These are phyloP conservation scores for Priceomyces castillae DNA, from an alignment of 805 yeast species.

Conservation along the genomic window DNA sequence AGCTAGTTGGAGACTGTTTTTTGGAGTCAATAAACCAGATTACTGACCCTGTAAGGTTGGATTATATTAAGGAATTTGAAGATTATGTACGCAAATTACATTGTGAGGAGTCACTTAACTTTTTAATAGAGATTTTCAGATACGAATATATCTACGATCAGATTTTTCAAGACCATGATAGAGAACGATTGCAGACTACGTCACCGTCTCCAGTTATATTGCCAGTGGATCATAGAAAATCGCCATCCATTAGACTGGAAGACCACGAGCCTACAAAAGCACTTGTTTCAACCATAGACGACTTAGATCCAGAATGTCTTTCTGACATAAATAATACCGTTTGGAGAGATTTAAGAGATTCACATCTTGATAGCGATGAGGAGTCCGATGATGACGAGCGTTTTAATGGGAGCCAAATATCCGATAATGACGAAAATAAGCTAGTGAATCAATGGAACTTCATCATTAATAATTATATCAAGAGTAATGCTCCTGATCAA, in stretches of 20 bases:
- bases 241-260: conserved; percentile 17
- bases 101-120: conserved; percentile 45
- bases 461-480: conserved; percentile 41
- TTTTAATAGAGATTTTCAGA: conserved; percentile 43
- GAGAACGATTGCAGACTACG: neutral
- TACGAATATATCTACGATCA: conserved; percentile 43
- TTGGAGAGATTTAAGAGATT: conserved; percentile 20
- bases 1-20: conserved; percentile 33
- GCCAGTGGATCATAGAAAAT: neutral
- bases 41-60: conserved; percentile 12
- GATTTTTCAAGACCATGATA: conserved; percentile 3
- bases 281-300: conserved; percentile 27
- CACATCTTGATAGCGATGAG: conserved; percentile 6
- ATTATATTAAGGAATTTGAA: conserved; percentile 27
- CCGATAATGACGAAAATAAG: conserved; percentile 1
- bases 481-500: conserved; percentile 44
- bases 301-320: conserved; percentile 12
- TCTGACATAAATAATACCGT: conserved; percentile 3
- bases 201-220: neutral
- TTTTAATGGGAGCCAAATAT: conserved; percentile 1
- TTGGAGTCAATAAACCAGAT: conserved; percentile 20
- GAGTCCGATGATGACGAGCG: neutral
- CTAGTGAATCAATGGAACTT: conserved; percentile 31
- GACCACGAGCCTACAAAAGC: conserved; percentile 22
- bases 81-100: conserved; percentile 37